A percentile compares a stretch with the other conserved stretches of the same genome.
phyloP scores from a whole-genome alignment of 2,329 filamentous ascomycete species.

The Aureobasidium mangrovei region DNA sequence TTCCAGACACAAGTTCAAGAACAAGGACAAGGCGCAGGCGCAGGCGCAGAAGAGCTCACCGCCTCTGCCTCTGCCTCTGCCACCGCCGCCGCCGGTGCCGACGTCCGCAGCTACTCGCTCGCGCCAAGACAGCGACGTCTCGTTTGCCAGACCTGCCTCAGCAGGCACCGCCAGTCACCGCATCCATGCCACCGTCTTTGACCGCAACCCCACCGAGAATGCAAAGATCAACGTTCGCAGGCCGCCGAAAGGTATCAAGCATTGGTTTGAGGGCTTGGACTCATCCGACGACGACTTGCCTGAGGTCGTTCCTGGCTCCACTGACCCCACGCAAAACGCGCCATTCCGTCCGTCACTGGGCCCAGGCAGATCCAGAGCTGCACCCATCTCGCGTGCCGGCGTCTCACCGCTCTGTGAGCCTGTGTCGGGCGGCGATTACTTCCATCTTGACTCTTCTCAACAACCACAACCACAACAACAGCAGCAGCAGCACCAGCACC shows the following conservation, averaged over 20 bases:
- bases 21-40: constrained; percentile 13
- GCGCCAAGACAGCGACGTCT: background rate
- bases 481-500: background rate
- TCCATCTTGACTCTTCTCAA: constrained; percentile 6
- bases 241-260: constrained; percentile 40
- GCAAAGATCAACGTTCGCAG: constrained; percentile 39
- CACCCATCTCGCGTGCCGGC: constrained; percentile 13
- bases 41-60: background rate
- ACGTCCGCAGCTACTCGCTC: constrained; percentile 2
- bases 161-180: background rate
- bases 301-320: constrained; percentile 13
- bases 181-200: constrained; percentile 20
- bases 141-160: constrained; percentile 13
- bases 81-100: constrained; percentile 3
- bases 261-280: constrained; percentile 43
- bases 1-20: constrained; percentile 9
- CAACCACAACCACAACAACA: background rate
- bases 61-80: background rate
- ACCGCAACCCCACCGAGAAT: constrained; percentile 35
- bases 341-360: constrained; percentile 17
- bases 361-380: constrained; percentile 15
- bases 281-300: constrained; percentile 20
- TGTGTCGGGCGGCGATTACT: constrained; percentile 10
- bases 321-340: constrained; percentile 11
- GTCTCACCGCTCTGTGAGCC: constrained; percentile 13